A percentile compares a stretch with the other conserved stretches of the same genome.
Evolutionary conservation across 2,329 filamentous ascomycete genomes (phyloP).

Genomic region (Elsinoe ampelina): DNA sequence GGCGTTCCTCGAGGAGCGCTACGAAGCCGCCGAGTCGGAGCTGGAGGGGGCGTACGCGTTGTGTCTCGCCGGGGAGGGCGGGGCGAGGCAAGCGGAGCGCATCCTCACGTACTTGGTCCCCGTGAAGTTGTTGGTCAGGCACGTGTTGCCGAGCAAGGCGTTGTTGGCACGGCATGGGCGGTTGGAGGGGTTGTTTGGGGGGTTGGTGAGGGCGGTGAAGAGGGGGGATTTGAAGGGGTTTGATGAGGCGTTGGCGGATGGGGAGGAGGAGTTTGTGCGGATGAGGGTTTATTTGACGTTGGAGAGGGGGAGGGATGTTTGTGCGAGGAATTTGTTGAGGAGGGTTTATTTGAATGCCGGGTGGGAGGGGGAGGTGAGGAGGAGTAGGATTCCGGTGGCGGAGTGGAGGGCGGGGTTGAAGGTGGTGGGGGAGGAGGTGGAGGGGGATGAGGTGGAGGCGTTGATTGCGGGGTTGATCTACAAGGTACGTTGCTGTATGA

Average conservation of each 20-base stretch:
- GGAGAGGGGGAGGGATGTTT: constrained; percentile 84
- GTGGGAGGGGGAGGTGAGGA: constrained; percentile 58
- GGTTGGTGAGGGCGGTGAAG: constrained; percentile 70
- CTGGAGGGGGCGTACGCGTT: constrained; percentile 72
- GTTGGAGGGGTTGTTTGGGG: constrained; percentile 68
- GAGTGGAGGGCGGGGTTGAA: constrained; percentile 81
- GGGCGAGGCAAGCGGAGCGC: constrained; percentile 47
- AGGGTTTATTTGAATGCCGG: constrained; percentile 84
- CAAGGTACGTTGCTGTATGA: constrained; percentile 56
- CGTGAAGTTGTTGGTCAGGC: constrained; percentile 78
- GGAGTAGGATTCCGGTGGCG: constrained; percentile 68
- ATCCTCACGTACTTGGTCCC: constrained; percentile 94
- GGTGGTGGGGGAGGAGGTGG: constrained; percentile 48
- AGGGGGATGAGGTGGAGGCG: constrained; percentile 87
- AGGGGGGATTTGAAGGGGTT: constrained; percentile 75
- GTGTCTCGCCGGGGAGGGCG: constrained; percentile 42
- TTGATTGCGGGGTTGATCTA: constrained; percentile 94
- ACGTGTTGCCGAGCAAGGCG: constrained; percentile 64
- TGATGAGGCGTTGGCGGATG: constrained; percentile 67
- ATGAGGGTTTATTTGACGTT: constrained; percentile 89
- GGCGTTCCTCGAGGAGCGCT: constrained; percentile 91
- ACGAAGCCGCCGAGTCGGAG: constrained; percentile 69
- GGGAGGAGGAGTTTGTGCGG: constrained; percentile 88
- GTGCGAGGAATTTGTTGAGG: constrained; percentile 79
- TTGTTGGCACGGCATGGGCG: constrained; percentile 68